Evolutionary conservation across 177 flowering plant species (phyloP), one percentile per base, ranked within the genome.

Genomic region (Vitis hybrid): DNA sequence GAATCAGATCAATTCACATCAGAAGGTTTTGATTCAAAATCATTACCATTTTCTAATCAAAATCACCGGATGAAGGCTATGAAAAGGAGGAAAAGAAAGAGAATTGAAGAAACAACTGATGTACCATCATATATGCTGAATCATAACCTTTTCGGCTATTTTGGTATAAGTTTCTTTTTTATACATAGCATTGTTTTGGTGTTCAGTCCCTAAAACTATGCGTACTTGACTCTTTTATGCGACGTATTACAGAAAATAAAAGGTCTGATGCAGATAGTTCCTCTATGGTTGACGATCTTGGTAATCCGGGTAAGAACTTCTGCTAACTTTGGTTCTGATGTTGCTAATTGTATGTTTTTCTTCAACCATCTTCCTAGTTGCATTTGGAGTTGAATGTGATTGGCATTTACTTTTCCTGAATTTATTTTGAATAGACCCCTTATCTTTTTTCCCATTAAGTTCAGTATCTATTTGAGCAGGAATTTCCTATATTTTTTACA

Each of bases 21-120:
- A 19, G 94, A 88, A 77, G 72, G 67, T 52, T 74, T 71, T 79
- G 84, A 85, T 75, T 84, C 89, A 55, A 91, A 82, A 75, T 83
- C 89, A 14, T 56, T 84, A 60, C 87, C 97, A 62, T 86, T 84
- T 79, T 75, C 81, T 40, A 50, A 71, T 65, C 83, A 78, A 49
- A 62, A 40, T 69, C 55, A 57, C 63, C 73, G 72, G 50, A 82
- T 68, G 61, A 81, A 74, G 71, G 83, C 80, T 60, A 77, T 86
- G 85, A 90, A 86, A 72, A 89, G 97, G 82, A 86, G 86, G 78
- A 91, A 80, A 69, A 79, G 98, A 72, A 90, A 82, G 79, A 86
- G 79, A 84, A 74, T 84, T 19, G 98, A 95, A 82, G 89, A 86
- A 13, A 76, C 81, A 45, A 65, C 73, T 58, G 94, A 89, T 77